Evolutionary conservation across 176 grass and related monocot species (phyloP).

Genomic region (Dactylis glomerata): DNA sequence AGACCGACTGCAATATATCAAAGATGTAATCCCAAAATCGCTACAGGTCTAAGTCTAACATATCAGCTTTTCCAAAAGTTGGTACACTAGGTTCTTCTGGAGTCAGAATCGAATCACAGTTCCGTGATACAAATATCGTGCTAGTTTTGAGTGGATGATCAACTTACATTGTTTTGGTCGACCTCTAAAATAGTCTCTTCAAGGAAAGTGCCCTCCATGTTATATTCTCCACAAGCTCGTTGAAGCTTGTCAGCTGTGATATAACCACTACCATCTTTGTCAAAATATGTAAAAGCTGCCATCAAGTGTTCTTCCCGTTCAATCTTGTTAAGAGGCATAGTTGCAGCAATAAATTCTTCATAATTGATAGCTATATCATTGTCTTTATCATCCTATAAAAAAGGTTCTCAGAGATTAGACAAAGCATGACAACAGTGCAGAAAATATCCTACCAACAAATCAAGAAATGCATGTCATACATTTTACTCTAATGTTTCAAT

Average conservation of each 20-base stretch:
- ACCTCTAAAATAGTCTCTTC: constrained; percentile 87
- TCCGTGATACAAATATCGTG: neutral
- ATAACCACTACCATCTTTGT: constrained; percentile 91
- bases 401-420: neutral
- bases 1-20: neutral
- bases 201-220: constrained; percentile 62
- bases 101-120: neutral
- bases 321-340: constrained; percentile 88
- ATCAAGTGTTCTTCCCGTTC: constrained; percentile 90
- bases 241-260: constrained; percentile 90
- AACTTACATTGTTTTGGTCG: constrained; percentile 93
- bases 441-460: neutral
- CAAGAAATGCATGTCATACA: neutral
- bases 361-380: constrained; percentile 80
- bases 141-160: neutral
- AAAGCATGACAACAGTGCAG: neutral
- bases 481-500: neutral
- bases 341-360: constrained; percentile 93
- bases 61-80: neutral
- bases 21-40: neutral
- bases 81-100: neutral
- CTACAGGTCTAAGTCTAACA: neutral
- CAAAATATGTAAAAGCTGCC: constrained; percentile 94
- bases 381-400: constrained; percentile 77
- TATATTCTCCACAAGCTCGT: constrained; percentile 73